phyloP scores from a whole-genome alignment of 129 eudicot species.

The Pseudognaphalium luteoalbum region DNA sequence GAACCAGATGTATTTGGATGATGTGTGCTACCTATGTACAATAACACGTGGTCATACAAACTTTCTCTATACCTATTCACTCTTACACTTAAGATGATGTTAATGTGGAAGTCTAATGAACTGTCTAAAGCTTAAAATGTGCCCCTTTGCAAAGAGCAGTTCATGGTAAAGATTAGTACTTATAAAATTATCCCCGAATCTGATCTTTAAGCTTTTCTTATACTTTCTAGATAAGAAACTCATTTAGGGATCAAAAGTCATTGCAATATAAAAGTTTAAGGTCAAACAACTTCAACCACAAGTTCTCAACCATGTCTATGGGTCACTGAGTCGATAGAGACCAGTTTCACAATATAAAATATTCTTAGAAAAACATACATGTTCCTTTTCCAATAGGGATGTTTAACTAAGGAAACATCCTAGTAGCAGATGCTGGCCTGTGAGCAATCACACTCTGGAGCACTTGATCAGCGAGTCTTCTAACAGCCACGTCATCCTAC shows the following conservation, averaged over 20 bases:
- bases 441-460: slow-evolving; percentile 26
- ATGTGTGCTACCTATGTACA: not conserved
- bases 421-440: slow-evolving; percentile 2
- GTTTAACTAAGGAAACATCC: slow-evolving; percentile 6
- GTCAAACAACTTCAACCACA: not conserved
- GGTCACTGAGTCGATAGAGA: not conserved
- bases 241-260: not conserved
- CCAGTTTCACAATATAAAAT: not conserved
- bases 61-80: too few species aligned
- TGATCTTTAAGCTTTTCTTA: not conserved
- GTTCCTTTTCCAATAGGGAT: not conserved
- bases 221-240: not conserved
- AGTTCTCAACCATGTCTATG: slow-evolving; percentile 5
- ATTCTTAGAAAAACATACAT: not conserved
- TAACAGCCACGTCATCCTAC: slow-evolving; percentile 30
- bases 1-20: not conserved
- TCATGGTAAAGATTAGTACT: not conserved
- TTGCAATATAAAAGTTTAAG: not conserved
- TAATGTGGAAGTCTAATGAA: too few species aligned
- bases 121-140: too few species aligned
- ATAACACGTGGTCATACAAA: not conserved
- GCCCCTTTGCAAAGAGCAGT: not conserved
- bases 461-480: slow-evolving; percentile 41
- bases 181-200: not conserved
- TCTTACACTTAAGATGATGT: too few species aligned